A percentile compares a stretch with the other conserved stretches of the same genome.
phyloP scores from a whole-genome alignment of 2,329 filamentous ascomycete species.

The Ophiocordyceps australis region DNA sequence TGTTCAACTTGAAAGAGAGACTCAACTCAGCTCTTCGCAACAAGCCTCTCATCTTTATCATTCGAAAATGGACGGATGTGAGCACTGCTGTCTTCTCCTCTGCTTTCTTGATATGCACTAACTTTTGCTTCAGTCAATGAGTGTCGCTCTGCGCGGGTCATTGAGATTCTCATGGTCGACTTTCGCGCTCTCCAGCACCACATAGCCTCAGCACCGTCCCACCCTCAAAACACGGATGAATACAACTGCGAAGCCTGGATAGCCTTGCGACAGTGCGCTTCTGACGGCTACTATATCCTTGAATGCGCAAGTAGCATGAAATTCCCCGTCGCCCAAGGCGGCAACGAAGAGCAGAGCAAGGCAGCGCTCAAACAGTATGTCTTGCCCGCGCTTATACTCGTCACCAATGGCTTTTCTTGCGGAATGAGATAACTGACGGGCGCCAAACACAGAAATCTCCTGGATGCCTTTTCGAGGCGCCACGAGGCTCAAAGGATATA shows the following conservation, averaged over 20 bases:
- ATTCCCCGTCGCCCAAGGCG: slow-evolving; percentile 33
- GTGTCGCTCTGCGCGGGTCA: slow-evolving; percentile 38
- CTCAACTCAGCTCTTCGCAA: too few relatives aligned
- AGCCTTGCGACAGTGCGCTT: slow-evolving; percentile 39
- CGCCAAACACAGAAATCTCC: slow-evolving; percentile 23
- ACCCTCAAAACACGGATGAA: slow-evolving; percentile 36
- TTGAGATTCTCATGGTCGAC: slow-evolving; percentile 41
- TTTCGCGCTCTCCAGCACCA: slow-evolving; percentile 44
- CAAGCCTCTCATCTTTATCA: too few relatives aligned
- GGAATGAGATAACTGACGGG: background rate
- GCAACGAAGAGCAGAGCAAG: slow-evolving; percentile 39
- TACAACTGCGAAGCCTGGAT: slow-evolving; percentile 48
- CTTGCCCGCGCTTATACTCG: background rate
- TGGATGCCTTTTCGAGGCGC: slow-evolving; percentile 41
- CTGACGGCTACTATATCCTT: slow-evolving; percentile 46
- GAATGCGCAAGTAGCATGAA: slow-evolving; percentile 44
- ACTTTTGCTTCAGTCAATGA: slow-evolving; percentile 50
- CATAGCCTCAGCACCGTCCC: slow-evolving; percentile 36
- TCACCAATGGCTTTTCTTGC: background rate
- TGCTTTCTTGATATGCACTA: too few relatives aligned
- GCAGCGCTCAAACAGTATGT: slow-evolving; percentile 44
- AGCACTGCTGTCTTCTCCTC: background rate
- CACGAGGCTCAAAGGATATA: slow-evolving; percentile 50
- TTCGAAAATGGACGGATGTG: slow-evolving; percentile 13
- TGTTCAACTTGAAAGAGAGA: too few relatives aligned